These are phyloP conservation scores for Peronosclerospora sorghi DNA, from an alignment of 352 stramenopile species.

Conservation along the genomic window DNA sequence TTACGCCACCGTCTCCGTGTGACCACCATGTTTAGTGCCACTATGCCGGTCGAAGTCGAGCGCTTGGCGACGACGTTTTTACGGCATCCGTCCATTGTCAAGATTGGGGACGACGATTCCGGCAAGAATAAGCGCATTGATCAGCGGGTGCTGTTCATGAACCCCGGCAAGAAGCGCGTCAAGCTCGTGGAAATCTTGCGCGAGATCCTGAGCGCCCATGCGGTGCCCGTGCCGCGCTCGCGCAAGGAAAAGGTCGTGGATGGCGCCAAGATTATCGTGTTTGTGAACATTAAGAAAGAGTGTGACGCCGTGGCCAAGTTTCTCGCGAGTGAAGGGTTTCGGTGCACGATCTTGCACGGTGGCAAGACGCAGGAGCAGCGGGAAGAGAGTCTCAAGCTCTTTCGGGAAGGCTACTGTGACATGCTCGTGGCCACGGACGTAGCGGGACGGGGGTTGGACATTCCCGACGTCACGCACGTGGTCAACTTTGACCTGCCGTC, in stretches of 20 bases:
- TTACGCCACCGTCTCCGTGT: constrained; percentile 70
- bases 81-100: constrained; percentile 93
- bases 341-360: constrained; percentile 92
- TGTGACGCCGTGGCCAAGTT: constrained; percentile 92
- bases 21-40: constrained; percentile 98
- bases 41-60: constrained; percentile 96
- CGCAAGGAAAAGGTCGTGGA: constrained; percentile 66
- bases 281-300: constrained; percentile 99
- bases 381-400: constrained; percentile 86
- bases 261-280: constrained; percentile 96
- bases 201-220: constrained; percentile 69
- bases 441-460: constrained; percentile 94
- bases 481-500: constrained; percentile 98
- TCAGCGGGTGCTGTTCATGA: constrained; percentile 92
- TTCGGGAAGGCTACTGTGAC: constrained; percentile 83
- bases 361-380: constrained; percentile 95
- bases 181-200: constrained; percentile 79
- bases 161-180: constrained; percentile 84
- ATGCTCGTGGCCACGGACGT: constrained; percentile 92
- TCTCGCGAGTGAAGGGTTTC: constrained; percentile 85
- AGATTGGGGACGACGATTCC: constrained; percentile 95
- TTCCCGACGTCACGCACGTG: constrained; percentile 96
- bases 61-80: constrained; percentile 95
- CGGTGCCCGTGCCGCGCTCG: constrained; percentile 25
- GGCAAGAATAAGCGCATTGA: constrained; percentile 98